A percentile compares a stretch with the other conserved stretches of the same genome.
Evolutionary conservation across 768 basidiomycete genomes (phyloP).

Genomic region (Auricularia heimuer): DNA sequence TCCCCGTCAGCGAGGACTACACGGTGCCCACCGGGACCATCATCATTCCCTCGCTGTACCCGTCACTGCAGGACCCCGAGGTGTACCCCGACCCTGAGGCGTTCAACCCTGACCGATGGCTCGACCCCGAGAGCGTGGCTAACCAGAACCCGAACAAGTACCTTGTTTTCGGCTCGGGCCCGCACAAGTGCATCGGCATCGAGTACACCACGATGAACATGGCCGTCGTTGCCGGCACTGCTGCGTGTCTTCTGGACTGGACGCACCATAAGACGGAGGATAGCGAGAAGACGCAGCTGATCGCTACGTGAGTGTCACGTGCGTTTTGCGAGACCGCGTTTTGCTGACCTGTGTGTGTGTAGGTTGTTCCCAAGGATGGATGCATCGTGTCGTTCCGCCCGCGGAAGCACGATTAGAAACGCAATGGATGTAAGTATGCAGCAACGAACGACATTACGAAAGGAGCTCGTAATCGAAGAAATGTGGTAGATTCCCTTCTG

Average conservation of each 20-base stretch:
- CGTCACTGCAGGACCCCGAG: slow-evolving; percentile 81
- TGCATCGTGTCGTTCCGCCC: slow-evolving; percentile 72
- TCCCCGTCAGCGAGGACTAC: slow-evolving; percentile 88
- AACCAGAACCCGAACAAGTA: slow-evolving; percentile 87
- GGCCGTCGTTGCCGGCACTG: slow-evolving; percentile 73
- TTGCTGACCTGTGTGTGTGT: neutral
- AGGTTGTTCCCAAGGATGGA: slow-evolving; percentile 84
- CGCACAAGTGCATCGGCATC: slow-evolving; percentile 84
- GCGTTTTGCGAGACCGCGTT: neutral
- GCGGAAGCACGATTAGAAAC: slow-evolving; percentile 22
- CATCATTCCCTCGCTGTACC: slow-evolving; percentile 91
- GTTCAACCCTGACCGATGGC: slow-evolving; percentile 86
- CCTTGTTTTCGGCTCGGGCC: slow-evolving; percentile 89
- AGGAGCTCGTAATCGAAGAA: too few species aligned
- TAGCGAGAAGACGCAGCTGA: slow-evolving; percentile 81
- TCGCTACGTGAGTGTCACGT: slow-evolving; percentile 52
- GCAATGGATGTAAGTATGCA: neutral
- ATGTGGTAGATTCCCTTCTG: too few species aligned
- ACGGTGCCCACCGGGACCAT: slow-evolving; percentile 86
- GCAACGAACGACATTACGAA: too few species aligned
- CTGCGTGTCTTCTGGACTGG: slow-evolving; percentile 70
- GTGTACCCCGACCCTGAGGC: slow-evolving; percentile 81
- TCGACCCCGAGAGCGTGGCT: slow-evolving; percentile 70
- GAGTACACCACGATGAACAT: slow-evolving; percentile 94
- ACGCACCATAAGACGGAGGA: slow-evolving; percentile 75